Evolutionary conservation across 768 basidiomycete genomes (phyloP).

Genomic region (Auricularia cornea): DNA sequence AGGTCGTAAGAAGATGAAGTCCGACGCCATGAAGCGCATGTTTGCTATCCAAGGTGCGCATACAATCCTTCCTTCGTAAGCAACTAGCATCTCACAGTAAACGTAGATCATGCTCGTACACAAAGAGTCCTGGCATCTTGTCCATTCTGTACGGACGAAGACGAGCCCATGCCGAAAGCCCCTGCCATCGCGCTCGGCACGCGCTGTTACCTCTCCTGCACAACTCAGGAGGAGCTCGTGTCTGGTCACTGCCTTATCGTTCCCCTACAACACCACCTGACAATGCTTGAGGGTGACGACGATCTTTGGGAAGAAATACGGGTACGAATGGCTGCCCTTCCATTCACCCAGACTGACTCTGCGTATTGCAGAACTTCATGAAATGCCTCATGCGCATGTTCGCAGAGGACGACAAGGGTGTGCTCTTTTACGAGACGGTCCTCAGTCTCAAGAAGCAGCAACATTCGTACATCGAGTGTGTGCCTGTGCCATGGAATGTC

Average conservation of each 20-base stretch:
- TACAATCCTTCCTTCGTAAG: not conserved
- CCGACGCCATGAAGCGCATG: constrained; percentile 91
- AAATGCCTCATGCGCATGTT: constrained; percentile 97
- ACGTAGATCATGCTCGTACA: constrained; percentile 84
- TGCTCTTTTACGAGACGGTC: constrained; percentile 93
- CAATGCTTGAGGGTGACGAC: constrained; percentile 88
- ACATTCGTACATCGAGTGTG: constrained; percentile 89
- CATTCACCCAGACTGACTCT: not conserved
- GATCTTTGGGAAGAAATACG: constrained; percentile 97
- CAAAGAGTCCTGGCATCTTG: constrained; percentile 84
- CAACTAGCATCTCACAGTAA: not conserved
- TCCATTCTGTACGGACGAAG: constrained; percentile 86
- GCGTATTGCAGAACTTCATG: constrained; percentile 53
- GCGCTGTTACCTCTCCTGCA: constrained; percentile 84
- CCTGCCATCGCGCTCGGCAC: constrained; percentile 88
- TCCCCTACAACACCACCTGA: constrained; percentile 88
- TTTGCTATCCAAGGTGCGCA: constrained; percentile 85
- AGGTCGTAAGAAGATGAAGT: constrained; percentile 89
- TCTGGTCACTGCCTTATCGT: constrained; percentile 92
- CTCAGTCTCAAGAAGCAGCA: constrained; percentile 77
- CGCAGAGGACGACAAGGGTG: constrained; percentile 85
- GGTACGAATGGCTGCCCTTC: constrained; percentile 37
- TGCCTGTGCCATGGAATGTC: constrained; percentile 83
- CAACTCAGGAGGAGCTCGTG: constrained; percentile 78
- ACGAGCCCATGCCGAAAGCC: constrained; percentile 81